Evolutionary conservation across 352 stramenopile genomes (phyloP), one percentile per base, ranked within the genome.

Genomic region (Phytophthora sp.): DNA sequence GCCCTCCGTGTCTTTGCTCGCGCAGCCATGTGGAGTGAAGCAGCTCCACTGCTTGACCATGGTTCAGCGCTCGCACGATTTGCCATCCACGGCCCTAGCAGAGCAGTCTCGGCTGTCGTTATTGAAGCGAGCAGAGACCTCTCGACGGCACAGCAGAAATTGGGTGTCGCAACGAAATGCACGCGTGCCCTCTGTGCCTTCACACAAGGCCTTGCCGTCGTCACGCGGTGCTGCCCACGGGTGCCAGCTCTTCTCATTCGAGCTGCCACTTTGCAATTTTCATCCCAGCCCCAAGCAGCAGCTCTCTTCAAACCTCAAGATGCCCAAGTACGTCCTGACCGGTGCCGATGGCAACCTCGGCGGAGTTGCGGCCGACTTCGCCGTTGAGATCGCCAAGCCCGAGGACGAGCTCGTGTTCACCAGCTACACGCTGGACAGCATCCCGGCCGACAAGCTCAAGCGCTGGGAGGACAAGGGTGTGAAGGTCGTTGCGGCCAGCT

Each of bases 271-370:
- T 49, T 57, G 37, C 50, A 48, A 39, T 49, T 54, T 26, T 38
- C 46, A 52, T 51, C n/a, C 45, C 30, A 34, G n/a, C 27, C 48
- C 10, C 57, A 66, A 66, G 57, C 18, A 31, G 24, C 50, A 48
- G 2, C 23, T 38, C 37, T 9, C 26, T 17, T 30, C 26, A 8
- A 18, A 18, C 26, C 35, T 9, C 11, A 45, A 23, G 34, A n/a
- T n/a, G n/a, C n/a, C n/a, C n/a, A 69, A 73, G 52, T 68, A 46
- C 26, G 57, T 68, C 28, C 35, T 73, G 0, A 73, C 51, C 30
- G 64, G 64, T 28, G 57, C 58, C 12, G 64, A 56, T 10, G 57
- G 64, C 9, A 65, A 58, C 26, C 35, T 73, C 21, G 64, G 64
- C 11, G 41, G 64, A 5, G 30, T 31, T 15, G 57, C 64, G 4